Conservation (phyloP, 768 basidiomycete genomes). For the Cystobasidium ongulense region DNA sequence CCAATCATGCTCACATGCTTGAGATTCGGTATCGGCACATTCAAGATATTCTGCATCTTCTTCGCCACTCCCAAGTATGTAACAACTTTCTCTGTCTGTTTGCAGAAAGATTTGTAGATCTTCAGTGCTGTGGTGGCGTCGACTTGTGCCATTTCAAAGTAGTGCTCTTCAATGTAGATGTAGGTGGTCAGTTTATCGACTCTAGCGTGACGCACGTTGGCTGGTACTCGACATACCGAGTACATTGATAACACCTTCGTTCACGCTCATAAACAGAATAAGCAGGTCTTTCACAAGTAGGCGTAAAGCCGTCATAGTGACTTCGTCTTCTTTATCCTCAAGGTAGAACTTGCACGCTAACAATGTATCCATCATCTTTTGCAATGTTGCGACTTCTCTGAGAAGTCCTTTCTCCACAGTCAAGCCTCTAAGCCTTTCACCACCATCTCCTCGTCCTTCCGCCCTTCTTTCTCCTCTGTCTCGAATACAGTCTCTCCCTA, state of each 20-base stretch:
- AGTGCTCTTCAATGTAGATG: conserved; percentile 61
- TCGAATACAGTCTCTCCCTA: conserved; percentile 87
- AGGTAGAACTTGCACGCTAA: conserved; percentile 91
- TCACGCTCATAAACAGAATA: conserved; percentile 89
- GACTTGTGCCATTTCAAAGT: conserved; percentile 95
- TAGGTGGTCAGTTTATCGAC: background rate
- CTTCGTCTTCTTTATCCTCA: conserved; percentile 84
- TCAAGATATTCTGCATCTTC: conserved; percentile 84
- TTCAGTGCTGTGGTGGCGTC: conserved; percentile 75
- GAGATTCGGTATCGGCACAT: conserved; percentile 86
- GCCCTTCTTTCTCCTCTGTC: conserved; percentile 72
- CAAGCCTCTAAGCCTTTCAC: conserved; percentile 72
- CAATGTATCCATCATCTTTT: conserved; percentile 77
- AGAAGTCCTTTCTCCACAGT: conserved; percentile 92
- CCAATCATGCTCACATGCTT: conserved; percentile 55
- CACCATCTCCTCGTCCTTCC: conserved; percentile 67
- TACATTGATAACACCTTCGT: conserved; percentile 71
- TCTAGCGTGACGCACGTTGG: background rate
- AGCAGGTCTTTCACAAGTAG: conserved; percentile 95
- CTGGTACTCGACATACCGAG: conserved; percentile 46
- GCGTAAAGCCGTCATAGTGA: conserved; percentile 74
- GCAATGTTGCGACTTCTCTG: conserved; percentile 82
- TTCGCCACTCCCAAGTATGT: conserved; percentile 86
- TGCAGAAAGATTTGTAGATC: conserved; percentile 90
- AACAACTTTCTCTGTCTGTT: conserved; percentile 77